Evolutionary conservation across 805 yeast species (phyloP).

Genomic region (Yarrowia osloensis): DNA sequence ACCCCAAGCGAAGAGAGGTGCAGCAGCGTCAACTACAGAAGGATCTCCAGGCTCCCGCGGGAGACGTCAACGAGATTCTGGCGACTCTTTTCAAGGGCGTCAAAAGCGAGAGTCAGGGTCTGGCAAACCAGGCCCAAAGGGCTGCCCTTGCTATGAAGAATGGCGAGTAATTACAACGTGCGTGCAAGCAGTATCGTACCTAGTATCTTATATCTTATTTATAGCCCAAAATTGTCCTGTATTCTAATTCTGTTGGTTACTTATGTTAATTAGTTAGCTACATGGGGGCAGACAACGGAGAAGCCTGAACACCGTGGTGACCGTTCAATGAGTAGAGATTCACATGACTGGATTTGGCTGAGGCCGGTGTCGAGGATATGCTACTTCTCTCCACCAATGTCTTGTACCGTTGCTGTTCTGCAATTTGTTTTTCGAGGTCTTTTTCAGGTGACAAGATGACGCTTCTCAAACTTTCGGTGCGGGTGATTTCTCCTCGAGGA

Average conservation of each 20-base stretch:
- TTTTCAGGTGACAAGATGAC: constrained; percentile 17
- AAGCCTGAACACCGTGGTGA: not conserved
- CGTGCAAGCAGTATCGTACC: not conserved
- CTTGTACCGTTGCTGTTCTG: constrained; percentile 17
- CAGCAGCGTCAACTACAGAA: constrained; percentile 1
- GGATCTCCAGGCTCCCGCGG: not conserved
- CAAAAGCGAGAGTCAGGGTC: constrained; percentile 9
- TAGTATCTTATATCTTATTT: constrained; percentile 4
- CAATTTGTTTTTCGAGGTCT: constrained; percentile 6
- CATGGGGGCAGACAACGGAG: constrained; percentile 11
- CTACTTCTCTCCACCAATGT: constrained; percentile 10
- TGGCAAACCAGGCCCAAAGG: constrained; percentile 28
- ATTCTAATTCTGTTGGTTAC: not conserved
- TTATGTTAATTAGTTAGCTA: not conserved
- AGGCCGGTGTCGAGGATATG: not conserved
- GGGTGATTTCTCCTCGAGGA: constrained; percentile 9
- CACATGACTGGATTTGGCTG: constrained; percentile 10
- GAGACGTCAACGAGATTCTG: constrained; percentile 1
- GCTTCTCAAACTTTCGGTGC: constrained; percentile 14
- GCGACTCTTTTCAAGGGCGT: constrained; percentile 18
- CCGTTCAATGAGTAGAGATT: constrained; percentile 1
- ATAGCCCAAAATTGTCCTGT: not conserved
- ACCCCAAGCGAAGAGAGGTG: constrained; percentile 38
- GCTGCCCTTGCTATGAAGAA: constrained; percentile 23
- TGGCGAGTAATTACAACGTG: not conserved